Evolutionary conservation across 2,329 filamentous ascomycete species (phyloP), one percentile per base, ranked within the genome.

Genomic region (Colletotrichum higginsianum): DNA sequence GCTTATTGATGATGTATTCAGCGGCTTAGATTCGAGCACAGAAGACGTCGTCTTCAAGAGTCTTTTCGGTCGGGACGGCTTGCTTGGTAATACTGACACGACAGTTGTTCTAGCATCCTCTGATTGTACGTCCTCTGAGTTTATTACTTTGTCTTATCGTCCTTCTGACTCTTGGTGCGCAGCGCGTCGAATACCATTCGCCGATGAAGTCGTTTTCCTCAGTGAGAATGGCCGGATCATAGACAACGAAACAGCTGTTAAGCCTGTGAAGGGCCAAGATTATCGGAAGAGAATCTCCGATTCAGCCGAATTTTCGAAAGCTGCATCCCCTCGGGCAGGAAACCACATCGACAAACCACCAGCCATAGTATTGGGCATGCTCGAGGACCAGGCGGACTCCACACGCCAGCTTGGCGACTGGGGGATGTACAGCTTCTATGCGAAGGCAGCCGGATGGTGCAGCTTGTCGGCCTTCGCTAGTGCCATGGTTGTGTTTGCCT

Each of bases 1-100:
- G 1, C 60, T 81, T 0, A 50, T 82, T 0, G 80, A 82, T 49
- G 80, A 81, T 42, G 74, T 81, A 2, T 77, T 81, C 5, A 81
- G 78, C 30, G 80, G 78, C 0, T 67, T 82, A 0, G 80, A 82
- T 61, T 71, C 76, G 2, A 70, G 75, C 18, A 79, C 79, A 3
- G 75, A 77, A 26, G 69, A 77, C 1, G 18, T 61, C 4, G 66
- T 81, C 4, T 76, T 79, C 60, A 30, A 73, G n/a, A 74, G 73
- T 7, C 56, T 80, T 0, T 66, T 80, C 7, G 76, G 77, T 1
- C 63, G 12, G 18, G 16, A 75, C 16, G 78, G 78, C 0, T 60
- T 80, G 0, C 52, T 79, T 1, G 61, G 75, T 0, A 53, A 75
- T 2, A 64, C 71, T 15, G 73, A 74, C n/a, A 67, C 73, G 12